Percentiles rank a stretch among this genome's conserved stretches.
These are phyloP conservation scores for Epicoccum nigrum DNA, from an alignment of 2,329 filamentous ascomycete species.

Conservation along the genomic window DNA sequence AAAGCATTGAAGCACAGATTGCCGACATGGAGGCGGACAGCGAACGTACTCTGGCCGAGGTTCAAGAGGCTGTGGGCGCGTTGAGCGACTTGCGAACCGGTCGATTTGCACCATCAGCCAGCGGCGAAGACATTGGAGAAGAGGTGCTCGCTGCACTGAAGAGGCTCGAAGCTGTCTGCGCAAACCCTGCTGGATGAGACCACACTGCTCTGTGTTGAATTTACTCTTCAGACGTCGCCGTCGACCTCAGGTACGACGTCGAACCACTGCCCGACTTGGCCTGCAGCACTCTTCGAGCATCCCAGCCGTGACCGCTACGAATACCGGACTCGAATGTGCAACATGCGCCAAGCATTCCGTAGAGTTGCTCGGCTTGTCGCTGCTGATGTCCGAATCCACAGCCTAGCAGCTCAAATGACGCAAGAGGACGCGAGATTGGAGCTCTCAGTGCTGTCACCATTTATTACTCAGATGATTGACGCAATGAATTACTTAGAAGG, in stretches of 20 bases:
- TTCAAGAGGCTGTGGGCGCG: constrained; percentile 70
- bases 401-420: too few relatives aligned
- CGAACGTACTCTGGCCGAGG: constrained; percentile 62
- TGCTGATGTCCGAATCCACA: too few relatives aligned
- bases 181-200: constrained; percentile 28
- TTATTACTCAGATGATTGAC: not conserved
- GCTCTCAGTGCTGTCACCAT: too few relatives aligned
- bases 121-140: constrained; percentile 65
- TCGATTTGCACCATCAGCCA: constrained; percentile 60
- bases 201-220: not conserved
- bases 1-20: constrained; percentile 72
- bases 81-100: constrained; percentile 86
- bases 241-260: not conserved
- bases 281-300: not conserved
- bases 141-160: constrained; percentile 72
- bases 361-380: too few relatives aligned
- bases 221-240: not conserved
- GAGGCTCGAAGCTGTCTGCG: constrained; percentile 68
- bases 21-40: constrained; percentile 69
- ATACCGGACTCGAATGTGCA: not conserved
- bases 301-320: not conserved
- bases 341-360: too few relatives aligned
- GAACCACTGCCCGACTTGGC: too few relatives aligned
- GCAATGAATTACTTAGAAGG: not conserved
- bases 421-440: too few relatives aligned